A percentile compares a stretch with the other conserved stretches of the same genome.
Evolutionary conservation across 495 filamentous ascomycete genomes (phyloP).

Genomic region (Lasiosphaeria miniovina): DNA sequence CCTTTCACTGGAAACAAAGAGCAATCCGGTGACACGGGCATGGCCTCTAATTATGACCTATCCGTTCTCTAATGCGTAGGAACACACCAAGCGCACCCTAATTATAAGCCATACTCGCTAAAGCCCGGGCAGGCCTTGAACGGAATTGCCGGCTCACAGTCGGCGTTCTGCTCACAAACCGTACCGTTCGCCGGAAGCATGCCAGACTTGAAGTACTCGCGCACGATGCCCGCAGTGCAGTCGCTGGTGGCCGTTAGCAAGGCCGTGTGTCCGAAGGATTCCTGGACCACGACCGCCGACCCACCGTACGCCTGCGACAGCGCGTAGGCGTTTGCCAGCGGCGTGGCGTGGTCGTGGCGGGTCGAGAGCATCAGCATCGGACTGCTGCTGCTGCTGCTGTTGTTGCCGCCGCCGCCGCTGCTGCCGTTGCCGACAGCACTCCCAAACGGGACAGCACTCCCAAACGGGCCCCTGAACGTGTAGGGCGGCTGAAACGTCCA

Average conservation of each 20-base stretch:
- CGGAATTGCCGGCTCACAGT: not conserved
- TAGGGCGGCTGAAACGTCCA: conserved; percentile 40
- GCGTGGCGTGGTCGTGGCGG: conserved; percentile 2
- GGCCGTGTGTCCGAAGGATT: not conserved
- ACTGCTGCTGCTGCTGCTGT: not conserved
- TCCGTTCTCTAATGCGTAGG: not conserved
- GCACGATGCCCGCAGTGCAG: conserved; percentile 1
- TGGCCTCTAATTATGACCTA: not conserved
- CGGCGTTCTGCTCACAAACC: not conserved
- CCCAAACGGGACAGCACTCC: conserved; percentile 2
- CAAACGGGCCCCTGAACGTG: conserved; percentile 31
- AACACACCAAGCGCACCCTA: not conserved
- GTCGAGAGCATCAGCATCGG: not conserved
- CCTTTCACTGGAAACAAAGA: not conserved
- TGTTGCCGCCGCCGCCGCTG: too few relatives aligned
- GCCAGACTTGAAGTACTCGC: not conserved
- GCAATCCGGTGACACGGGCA: not conserved
- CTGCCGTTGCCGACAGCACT: not conserved
- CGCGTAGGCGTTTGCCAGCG: conserved; percentile 1
- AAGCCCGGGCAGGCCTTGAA: not conserved
- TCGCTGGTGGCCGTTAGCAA: not conserved
- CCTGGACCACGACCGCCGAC: not conserved
- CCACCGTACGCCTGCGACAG: not conserved
- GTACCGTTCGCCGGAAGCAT: not conserved
- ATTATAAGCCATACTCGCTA: not conserved